These are phyloP conservation scores for Pleochaeta shiraiana DNA, from an alignment of 2,329 filamentous ascomycete species.

Conservation along the genomic window DNA sequence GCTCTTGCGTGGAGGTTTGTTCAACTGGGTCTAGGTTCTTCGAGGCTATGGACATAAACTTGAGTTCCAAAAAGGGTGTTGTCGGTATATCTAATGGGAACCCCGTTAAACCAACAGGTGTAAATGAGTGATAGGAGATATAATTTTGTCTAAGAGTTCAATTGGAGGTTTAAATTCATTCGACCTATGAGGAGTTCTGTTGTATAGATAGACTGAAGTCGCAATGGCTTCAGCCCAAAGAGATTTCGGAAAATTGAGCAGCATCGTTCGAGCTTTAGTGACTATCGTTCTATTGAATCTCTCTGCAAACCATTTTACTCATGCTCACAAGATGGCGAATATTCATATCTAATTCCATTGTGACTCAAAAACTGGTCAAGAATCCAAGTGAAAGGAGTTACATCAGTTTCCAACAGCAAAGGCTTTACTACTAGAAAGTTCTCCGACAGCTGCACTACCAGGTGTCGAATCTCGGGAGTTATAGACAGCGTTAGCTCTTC, in stretches of 20 bases:
- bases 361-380: background rate
- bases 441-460: background rate
- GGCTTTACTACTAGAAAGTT: background rate
- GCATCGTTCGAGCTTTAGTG: background rate
- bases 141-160: background rate
- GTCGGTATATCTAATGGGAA: no score
- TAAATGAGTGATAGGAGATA: background rate
- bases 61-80: background rate
- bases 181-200: background rate
- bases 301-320: background rate
- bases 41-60: background rate
- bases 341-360: background rate
- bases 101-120: no score
- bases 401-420: background rate
- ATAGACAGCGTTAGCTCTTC: no score
- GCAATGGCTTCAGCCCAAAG: background rate
- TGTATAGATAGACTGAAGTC: background rate
- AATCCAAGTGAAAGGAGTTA: background rate
- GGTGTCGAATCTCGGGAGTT: no score
- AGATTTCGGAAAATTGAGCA: background rate
- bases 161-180: background rate
- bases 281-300: background rate
- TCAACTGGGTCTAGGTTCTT: background rate
- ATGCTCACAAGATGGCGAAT: background rate
- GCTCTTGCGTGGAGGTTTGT: background rate